phyloP scores from a whole-genome alignment of 1,139 yeast genomes.

The Yueomyces sp. region DNA sequence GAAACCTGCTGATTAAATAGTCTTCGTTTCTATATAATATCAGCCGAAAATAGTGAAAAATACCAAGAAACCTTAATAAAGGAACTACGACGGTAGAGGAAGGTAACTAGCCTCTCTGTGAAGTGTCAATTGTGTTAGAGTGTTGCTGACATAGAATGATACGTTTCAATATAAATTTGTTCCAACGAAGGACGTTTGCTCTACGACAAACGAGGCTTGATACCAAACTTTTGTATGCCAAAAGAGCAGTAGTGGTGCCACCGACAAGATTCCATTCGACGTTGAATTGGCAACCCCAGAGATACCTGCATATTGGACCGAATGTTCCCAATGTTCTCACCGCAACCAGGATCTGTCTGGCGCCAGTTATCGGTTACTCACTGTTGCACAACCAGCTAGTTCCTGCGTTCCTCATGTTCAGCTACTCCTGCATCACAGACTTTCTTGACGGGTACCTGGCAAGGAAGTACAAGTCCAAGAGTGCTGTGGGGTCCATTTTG shows the following conservation, averaged over 20 bases:
- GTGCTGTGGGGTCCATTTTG: slow-evolving; percentile 78
- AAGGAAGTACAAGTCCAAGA: slow-evolving; percentile 58
- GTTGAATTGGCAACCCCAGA: slow-evolving; percentile 28
- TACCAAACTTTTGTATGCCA: no score
- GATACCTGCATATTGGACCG: slow-evolving; percentile 23
- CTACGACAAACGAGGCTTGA: no score
- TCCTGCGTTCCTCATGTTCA: slow-evolving; percentile 59
- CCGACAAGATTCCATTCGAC: neutral
- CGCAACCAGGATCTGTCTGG: slow-evolving; percentile 56
- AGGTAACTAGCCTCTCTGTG: no score
- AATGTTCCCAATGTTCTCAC: slow-evolving; percentile 74
- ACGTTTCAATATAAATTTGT: no score
- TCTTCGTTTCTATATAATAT: no score
- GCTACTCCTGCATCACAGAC: slow-evolving; percentile 83
- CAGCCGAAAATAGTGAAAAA: no score
- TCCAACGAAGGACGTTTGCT: no score
- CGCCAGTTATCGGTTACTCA: slow-evolving; percentile 77
- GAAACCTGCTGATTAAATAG: no score
- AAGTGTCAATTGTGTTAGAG: no score
- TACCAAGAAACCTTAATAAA: no score
- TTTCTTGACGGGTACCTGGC: slow-evolving; percentile 88
- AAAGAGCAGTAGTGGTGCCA: neutral
- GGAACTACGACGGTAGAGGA: no score
- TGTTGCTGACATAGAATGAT: no score
- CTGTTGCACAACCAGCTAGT: slow-evolving; percentile 49